These are phyloP conservation scores for Prunus mira DNA, from an alignment of 306 rosid species.

Conservation along the genomic window DNA sequence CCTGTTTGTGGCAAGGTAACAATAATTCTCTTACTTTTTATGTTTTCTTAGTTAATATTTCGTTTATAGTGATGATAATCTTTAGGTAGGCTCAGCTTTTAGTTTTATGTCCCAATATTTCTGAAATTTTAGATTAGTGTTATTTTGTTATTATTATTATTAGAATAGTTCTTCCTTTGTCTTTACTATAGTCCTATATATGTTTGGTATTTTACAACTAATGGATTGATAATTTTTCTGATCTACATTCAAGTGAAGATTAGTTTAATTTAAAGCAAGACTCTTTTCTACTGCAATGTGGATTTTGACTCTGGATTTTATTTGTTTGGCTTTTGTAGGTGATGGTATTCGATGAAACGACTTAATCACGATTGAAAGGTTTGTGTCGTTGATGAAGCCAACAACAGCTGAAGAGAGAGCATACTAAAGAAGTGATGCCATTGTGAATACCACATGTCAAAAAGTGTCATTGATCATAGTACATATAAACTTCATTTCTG, in stretches of 20 bases:
- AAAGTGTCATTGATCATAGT: slow-evolving; percentile 37
- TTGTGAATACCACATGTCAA: slow-evolving; percentile 50
- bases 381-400: slow-evolving; percentile 51
- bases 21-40: not conserved
- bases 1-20: slow-evolving; percentile 99
- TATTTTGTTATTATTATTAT: not conserved
- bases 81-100: not conserved
- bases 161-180: not conserved
- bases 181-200: not conserved
- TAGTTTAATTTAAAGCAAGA: not conserved
- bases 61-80: not conserved
- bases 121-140: not conserved
- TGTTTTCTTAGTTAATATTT: not conserved
- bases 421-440: slow-evolving; percentile 24
- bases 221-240: not conserved
- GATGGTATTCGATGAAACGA: slow-evolving; percentile 84
- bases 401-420: slow-evolving; percentile 32
- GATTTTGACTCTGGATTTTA: not conserved
- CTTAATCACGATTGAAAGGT: slow-evolving; percentile 43
- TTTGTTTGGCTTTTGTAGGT: slow-evolving; percentile 44
- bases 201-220: not conserved
- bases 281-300: not conserved
- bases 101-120: not conserved
- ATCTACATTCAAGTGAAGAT: not conserved
- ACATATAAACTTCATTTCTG: slow-evolving; percentile 32